Conservation (phyloP, 2,329 filamentous ascomycete species). For the Chrysoporthe cubensis region DNA sequence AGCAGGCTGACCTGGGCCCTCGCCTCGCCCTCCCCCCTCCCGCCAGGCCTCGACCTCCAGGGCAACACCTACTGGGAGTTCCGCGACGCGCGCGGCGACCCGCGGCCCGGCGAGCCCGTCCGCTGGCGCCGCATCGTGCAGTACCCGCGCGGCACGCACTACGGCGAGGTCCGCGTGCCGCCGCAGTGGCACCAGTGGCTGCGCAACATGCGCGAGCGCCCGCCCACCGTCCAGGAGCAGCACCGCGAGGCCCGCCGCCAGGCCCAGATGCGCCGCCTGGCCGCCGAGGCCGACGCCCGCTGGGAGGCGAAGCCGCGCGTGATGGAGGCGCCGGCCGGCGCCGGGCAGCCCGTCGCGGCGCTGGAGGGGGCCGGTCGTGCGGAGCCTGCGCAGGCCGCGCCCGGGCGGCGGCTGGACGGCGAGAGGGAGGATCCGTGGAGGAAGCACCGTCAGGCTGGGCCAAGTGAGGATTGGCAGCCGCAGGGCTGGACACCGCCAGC, state of each 20-base stretch:
- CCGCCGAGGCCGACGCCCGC: constrained; percentile 64
- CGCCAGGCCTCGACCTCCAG: constrained; percentile 63
- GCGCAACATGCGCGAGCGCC: constrained; percentile 58
- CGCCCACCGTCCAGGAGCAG: constrained; percentile 63
- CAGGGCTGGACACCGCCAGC: constrained; percentile 55
- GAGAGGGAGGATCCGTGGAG: constrained; percentile 59
- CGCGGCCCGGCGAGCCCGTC: constrained; percentile 36
- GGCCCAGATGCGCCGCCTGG: constrained; percentile 57
- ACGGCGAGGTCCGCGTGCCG: constrained; percentile 59
- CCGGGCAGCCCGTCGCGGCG: constrained; percentile 36
- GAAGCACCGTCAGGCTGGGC: constrained; percentile 52
- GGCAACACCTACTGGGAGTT: constrained; percentile 75
- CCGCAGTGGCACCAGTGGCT: constrained; percentile 74
- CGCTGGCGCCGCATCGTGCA: constrained; percentile 66
- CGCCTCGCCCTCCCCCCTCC: constrained; percentile 4
- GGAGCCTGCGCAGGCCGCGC: neutral
- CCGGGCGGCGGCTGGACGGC: neutral
- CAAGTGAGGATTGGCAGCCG: constrained; percentile 71
- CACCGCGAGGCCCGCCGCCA: constrained; percentile 55
- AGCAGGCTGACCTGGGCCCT: neutral
- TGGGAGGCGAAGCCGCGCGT: constrained; percentile 64
- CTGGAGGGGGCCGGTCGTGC: constrained; percentile 32
- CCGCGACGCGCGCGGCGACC: constrained; percentile 48
- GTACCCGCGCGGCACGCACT: constrained; percentile 58
- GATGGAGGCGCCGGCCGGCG: constrained; percentile 42